These are phyloP conservation scores for Cryphonectria japonica DNA, from an alignment of 2,329 filamentous ascomycete genomes.

Conservation along the genomic window DNA sequence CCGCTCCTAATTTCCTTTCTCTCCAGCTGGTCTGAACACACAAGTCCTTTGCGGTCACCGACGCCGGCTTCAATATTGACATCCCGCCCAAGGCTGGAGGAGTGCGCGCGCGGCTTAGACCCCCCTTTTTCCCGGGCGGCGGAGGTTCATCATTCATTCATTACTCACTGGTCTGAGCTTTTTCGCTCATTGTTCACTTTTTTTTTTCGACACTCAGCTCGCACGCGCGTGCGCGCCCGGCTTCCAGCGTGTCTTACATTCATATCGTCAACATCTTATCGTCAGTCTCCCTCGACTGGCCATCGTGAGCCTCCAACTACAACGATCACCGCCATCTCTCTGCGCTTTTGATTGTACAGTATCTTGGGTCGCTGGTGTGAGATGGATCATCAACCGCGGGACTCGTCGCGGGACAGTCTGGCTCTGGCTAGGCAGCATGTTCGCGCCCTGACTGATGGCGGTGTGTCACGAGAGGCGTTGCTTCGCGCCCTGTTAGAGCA, in stretches of 20 bases:
- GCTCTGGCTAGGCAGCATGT: slow-evolving; percentile 40
- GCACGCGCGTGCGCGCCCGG: slow-evolving; percentile 12
- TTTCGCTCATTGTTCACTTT: slow-evolving; percentile 5
- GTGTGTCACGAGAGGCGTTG: slow-evolving; percentile 39
- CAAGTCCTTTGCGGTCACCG: slow-evolving; percentile 9
- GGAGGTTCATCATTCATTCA: slow-evolving; percentile 15
- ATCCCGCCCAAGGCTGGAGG: background rate
- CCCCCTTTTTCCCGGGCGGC: slow-evolving; percentile 13
- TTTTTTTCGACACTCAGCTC: slow-evolving; percentile 14
- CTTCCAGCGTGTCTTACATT: background rate
- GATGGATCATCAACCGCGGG: slow-evolving; percentile 35
- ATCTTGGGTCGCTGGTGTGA: slow-evolving; percentile 9
- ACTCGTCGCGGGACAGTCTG: slow-evolving; percentile 36
- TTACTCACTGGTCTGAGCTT: slow-evolving; percentile 29
- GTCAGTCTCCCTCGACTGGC: slow-evolving; percentile 6
- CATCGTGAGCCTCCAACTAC: slow-evolving; percentile 2
- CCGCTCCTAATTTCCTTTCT: slow-evolving; percentile 28
- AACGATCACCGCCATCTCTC: background rate
- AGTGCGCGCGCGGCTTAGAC: slow-evolving; percentile 4
- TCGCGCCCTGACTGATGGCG: slow-evolving; percentile 37
- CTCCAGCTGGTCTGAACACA: slow-evolving; percentile 28
- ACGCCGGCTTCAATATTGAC: slow-evolving; percentile 7
- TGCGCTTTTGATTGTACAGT: slow-evolving; percentile 5
- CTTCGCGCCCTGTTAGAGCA: slow-evolving; percentile 40
- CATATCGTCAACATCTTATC: slow-evolving; percentile 7